Evolutionary conservation across 2,329 filamentous ascomycete species (phyloP).

Genomic region (Trichoderma arundinaceum): DNA sequence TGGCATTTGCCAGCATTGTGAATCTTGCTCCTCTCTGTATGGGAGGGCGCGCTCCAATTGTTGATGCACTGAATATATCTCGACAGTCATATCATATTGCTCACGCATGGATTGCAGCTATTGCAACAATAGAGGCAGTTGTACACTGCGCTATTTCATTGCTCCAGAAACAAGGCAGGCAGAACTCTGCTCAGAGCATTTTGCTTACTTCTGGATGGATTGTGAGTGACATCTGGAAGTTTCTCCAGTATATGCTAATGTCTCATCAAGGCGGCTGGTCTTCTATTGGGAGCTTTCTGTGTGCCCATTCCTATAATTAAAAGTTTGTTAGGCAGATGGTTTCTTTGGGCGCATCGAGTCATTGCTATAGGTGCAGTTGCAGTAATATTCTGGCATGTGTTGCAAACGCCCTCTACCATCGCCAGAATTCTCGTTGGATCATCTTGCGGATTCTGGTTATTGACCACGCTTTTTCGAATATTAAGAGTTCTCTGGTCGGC

Average conservation of each 20-base stretch:
- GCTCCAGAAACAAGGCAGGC: not conserved
- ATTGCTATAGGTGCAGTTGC: conserved; percentile 10
- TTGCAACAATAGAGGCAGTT: conserved; percentile 10
- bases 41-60: conserved; percentile 11
- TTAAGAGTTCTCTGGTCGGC: conserved; percentile 9
- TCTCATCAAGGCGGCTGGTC: no score
- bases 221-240: no score
- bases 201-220: no score
- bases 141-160: conserved; percentile 9
- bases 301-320: not conserved
- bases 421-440: conserved; percentile 18
- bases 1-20: conserved; percentile 17
- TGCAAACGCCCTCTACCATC: not conserved
- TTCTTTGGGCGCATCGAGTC: conserved; percentile 14
- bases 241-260: no score
- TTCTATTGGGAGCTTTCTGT: not conserved
- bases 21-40: conserved; percentile 26
- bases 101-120: conserved; percentile 7
- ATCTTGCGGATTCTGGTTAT: conserved; percentile 21
- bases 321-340: conserved; percentile 9
- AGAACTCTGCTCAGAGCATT: not conserved
- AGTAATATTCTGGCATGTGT: conserved; percentile 14
- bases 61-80: conserved; percentile 29
- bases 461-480: conserved; percentile 12
- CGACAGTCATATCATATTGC: not conserved